Base-by-base conservation (phyloP, 2,329 filamentous ascomycete genomes). In the Aureobasidium sp. region DNA sequence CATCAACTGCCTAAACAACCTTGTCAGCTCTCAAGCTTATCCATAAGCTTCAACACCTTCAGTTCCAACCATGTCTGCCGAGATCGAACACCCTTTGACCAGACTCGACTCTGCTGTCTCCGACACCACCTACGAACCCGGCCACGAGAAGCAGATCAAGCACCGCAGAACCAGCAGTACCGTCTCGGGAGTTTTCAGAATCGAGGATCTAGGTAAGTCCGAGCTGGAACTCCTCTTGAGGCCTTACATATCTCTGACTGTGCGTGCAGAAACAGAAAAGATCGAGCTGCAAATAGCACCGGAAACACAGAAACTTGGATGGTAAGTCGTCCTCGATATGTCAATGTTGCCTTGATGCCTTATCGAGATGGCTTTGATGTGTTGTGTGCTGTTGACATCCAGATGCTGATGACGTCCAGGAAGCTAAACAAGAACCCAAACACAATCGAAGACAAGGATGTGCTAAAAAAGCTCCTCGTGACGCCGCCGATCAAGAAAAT, bases 41-140 rank as follows among this genome's bases (percentile, higher is more conserved):
- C 39, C 48, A 21, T 37, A 57, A 59, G 57, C 57, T 59, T 51
- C 50, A 64, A 62, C 48, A 60, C 55, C 39, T 25, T 48, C 59
- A 53, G 50, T 62, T 64, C 68, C 62, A 66, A 75, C 68, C 67
- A 85, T 86, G 83, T 79, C 83, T 70, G 77, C 79, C 66, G 80
- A 78, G 71, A 69, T 75, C 61, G 73, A 74, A 67, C 69, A 64
- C 66, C 83, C 87, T 71, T 84, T 96, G 74, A 83, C 84, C 77
- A 96, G 95, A 81, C 86, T 96, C 79, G 92, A 97, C 78, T 96
- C 92, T 64, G 91, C 90, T 79, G 85, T 95, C 72, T 86, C 91
- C 73, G 90, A 90, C 76, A 66, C 70, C 30, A 77, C 92, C 70
- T 83, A 85, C 67, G 82, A 83, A 70, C 86, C 86, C 63, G 83